Conservation (phyloP, 208 protist species). For the Porcisia hertigi region DNA sequence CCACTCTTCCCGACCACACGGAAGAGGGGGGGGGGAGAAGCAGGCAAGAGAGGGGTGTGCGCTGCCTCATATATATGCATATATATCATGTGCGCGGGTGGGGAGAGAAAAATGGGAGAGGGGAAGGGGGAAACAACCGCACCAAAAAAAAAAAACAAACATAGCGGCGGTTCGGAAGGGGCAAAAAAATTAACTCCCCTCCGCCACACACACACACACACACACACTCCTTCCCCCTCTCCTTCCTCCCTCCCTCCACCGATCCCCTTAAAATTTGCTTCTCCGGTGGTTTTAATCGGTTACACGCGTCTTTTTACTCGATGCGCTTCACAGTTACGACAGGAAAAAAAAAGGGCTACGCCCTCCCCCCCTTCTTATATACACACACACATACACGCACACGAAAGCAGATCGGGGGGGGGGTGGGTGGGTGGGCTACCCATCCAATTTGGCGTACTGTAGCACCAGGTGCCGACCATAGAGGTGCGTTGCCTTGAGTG, state of each 20-base stretch:
- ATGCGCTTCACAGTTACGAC: not conserved
- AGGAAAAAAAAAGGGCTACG: too few relatives aligned
- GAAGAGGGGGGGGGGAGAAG: too few relatives aligned
- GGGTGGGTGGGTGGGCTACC: not conserved
- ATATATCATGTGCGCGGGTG: too few relatives aligned
- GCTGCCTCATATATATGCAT: too few relatives aligned
- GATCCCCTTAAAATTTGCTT: not conserved
- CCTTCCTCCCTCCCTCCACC: not conserved
- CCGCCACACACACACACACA: not conserved
- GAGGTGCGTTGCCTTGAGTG: constrained; percentile 95
- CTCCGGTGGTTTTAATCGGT: not conserved
- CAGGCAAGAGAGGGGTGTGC: too few relatives aligned
- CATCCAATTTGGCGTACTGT: constrained; percentile 95
- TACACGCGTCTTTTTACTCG: not conserved
- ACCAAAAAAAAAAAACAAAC: too few relatives aligned
- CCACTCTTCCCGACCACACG: too few relatives aligned
- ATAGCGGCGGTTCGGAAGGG: too few relatives aligned
- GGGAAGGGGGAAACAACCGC: too few relatives aligned
- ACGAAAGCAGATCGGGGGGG: too few relatives aligned
- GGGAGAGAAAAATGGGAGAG: too few relatives aligned
- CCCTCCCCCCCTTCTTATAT: not conserved
- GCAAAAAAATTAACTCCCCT: too few relatives aligned
- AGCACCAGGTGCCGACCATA: constrained; percentile 98
- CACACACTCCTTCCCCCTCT: not conserved
- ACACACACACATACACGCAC: not conserved